Conservation (phyloP, 2,329 filamentous ascomycete genomes). For the Hypoxylon sp. region DNA sequence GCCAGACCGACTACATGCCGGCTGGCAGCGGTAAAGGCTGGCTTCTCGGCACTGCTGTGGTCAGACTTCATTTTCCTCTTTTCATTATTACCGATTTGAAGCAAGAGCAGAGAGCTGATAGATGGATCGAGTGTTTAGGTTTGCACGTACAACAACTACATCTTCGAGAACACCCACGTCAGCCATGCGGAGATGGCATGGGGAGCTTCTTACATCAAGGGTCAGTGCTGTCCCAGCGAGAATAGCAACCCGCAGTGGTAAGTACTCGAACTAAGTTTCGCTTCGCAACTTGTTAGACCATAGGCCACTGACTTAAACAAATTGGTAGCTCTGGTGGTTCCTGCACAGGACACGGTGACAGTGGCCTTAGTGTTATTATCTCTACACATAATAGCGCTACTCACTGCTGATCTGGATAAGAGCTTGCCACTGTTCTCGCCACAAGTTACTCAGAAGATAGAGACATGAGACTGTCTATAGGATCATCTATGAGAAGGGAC, state of each 20-base stretch:
- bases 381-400: conserved; percentile 17
- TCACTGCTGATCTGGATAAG: background rate
- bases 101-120: background rate
- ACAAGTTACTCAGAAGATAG: background rate
- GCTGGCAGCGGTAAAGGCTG: conserved; percentile 3
- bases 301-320: background rate
- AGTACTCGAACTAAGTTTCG: background rate
- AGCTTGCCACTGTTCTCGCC: background rate
- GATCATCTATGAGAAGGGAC: background rate
- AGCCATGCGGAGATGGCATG: conserved; percentile 20
- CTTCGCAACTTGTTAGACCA: too few species aligned
- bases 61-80: background rate
- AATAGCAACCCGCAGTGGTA: conserved; percentile 22
- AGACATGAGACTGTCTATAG: background rate
- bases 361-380: conserved; percentile 21
- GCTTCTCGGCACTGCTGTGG: conserved; percentile 15
- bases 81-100: background rate
- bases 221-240: conserved; percentile 20
- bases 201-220: conserved; percentile 16
- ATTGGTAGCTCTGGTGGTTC: conserved; percentile 14
- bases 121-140: background rate
- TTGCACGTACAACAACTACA: conserved; percentile 22
- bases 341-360: conserved; percentile 21
- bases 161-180: conserved; percentile 28
- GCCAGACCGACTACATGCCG: conserved; percentile 13